Evolutionary conservation across 352 stramenopile genomes (phyloP), one percentile per base, ranked within the genome.

Genomic region (Phytophthora pisi): DNA sequence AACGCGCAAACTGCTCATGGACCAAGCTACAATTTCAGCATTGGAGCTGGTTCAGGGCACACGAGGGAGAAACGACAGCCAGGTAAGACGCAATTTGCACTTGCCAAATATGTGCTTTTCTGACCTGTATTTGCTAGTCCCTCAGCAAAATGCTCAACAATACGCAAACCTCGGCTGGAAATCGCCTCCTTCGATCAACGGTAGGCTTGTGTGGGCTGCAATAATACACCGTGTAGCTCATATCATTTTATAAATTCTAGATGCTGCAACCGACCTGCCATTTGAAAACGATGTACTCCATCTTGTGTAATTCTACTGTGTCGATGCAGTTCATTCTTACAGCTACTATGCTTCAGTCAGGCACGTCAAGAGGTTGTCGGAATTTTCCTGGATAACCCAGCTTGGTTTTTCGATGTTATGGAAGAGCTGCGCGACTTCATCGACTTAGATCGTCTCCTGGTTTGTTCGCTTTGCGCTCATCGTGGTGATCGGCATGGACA

Each of bases 351-450:
- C n/a, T 64, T 15, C 56, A 93, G 86, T 42, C 70, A 90, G 52
- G 80, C 60, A 16, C 84, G 88, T 0, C 88, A 96, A 36, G 82
- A 93, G 52, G 68, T 93, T 45, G 73, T 96, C 18, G 76, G 69
- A 8, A 69, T 91, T 9, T 89, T 95, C 30, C 70, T 96, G 1
- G 78, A 91, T 51, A 93, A 96, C 46, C 86, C 88, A 5, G 77
- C 85, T 3, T 91, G 83, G 74, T 93, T 92, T 70, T 95, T 96
- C 28, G 86, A 96, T 61, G 64, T 93, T 31, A 72, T 86, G 54
- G 88, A 95, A 51, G 77, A 89, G 26, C 67, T 96, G 4, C 67
- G 68, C 7, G 87, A 89, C 26, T 94, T 93, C 56, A 65, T 79
- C 15, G 84, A 94, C 55, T 66, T 95, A 15, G 88, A 96, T 56